Base-by-base conservation (phyloP, 352 stramenopile species). In the Plasmopara viticola region DNA sequence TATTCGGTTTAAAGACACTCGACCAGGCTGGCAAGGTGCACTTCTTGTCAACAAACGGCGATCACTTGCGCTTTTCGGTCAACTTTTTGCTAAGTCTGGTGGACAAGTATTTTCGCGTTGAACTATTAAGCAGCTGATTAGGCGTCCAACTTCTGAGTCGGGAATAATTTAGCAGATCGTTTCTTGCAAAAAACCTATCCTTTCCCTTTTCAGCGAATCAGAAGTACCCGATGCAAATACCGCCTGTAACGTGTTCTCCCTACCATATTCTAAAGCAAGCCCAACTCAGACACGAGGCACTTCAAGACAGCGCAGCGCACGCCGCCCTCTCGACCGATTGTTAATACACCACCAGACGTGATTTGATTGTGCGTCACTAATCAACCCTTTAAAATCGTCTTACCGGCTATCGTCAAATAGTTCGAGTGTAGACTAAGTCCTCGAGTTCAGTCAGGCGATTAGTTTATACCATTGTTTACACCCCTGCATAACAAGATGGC, bases 31-130 rank as follows among this genome's bases (percentile, higher is more conserved):
- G 85, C 44, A 97, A 96, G 57, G 86, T 97, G 46, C 70, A 90
- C 50, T 97, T 96, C 56, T 57, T 96, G 43, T 74, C 74, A 31
- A 97, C 94, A 5, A 54, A 84, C 5, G 92, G 90, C 45, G 84
- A 98, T 65, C 94, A 98, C 60, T 60, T 98, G 41, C 68, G 87
- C 58, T 97, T 98, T 53, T 74, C 78, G 6, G 77, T 73, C 28
- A 71, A 80, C 7, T 90, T 96, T 43, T 58, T 97, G 37, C 58
- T 95, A 37, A 60, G 74, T 28, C 87, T 91, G 58, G 66, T 97
- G 18, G 47, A 70, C 29, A 89, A 93, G 25, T 96, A 95, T 55
- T 94, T 92, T 56, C 41, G 42, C 9, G 30, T 44, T 37, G 53
- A 56, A 30, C 54, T 61, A 56, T 42, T 50, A 40, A 53, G 17